phyloP scores from a whole-genome alignment of 83 land plant species.

The Thuja plicata region DNA sequence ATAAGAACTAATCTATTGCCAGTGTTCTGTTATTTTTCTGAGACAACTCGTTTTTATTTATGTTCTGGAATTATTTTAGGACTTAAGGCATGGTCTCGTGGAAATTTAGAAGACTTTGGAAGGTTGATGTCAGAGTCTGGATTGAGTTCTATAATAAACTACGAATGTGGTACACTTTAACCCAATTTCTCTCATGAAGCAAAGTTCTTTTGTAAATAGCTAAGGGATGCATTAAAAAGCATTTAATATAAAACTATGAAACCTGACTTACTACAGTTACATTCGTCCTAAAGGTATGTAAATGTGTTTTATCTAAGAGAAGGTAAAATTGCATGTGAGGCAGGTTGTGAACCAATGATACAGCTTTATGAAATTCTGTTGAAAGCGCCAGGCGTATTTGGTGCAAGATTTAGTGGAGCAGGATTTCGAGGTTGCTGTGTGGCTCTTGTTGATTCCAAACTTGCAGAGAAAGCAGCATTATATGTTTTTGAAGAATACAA shows the following conservation, averaged over 20 bases:
- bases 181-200: not conserved
- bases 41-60: not conserved
- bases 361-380: slow-evolving; percentile 73
- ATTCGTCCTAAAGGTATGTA: not conserved
- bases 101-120: slow-evolving; percentile 77
- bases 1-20: not conserved
- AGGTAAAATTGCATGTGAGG: not conserved
- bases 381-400: slow-evolving; percentile 88
- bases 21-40: not conserved
- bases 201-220: not conserved
- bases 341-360: slow-evolving; percentile 86
- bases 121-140: slow-evolving; percentile 85
- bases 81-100: slow-evolving; percentile 74
- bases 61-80: slow-evolving; percentile 38
- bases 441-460: slow-evolving; percentile 74
- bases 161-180: slow-evolving; percentile 80
- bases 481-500: slow-evolving; percentile 56
- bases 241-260: not conserved
- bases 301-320: not conserved
- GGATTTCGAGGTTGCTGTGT: slow-evolving; percentile 98
- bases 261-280: not conserved
- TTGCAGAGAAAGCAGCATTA: slow-evolving; percentile 70
- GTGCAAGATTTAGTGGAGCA: slow-evolving; percentile 99
- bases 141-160: slow-evolving; percentile 85
- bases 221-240: not conserved